Base-by-base conservation (phyloP, 108 stramenopile genomes). In the Cylindrotheca fusiformis region DNA sequence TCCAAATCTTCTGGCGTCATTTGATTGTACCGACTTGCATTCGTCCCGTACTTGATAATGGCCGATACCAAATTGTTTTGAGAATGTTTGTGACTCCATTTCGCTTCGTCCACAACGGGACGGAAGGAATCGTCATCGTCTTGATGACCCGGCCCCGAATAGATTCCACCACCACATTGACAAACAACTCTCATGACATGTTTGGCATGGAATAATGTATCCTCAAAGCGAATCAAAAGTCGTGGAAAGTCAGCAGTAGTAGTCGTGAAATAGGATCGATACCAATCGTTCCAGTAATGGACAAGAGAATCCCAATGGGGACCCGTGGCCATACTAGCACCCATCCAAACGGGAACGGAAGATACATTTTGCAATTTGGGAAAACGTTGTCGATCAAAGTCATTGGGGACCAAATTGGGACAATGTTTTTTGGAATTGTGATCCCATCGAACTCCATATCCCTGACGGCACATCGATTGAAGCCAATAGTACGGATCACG, bases 401-500 rank as follows among this genome's bases (percentile, higher is more conserved):
- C 69, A 41, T 71, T 72, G 46, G 87, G 83, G 23, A 90, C 75
- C 44, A 91, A 59, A 63, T 91, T 86, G 21, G 90, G 90, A 74
- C 90, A 91, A 29, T 77, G 77, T 33, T 76, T 46, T 10, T 63
- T 48, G 8, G 72, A 36, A 26, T 60, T 49, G 44, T 81, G 78
- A 44, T 47, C 55, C 86, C 91, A 92, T 19, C 67, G 65, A 3
- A 81, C 91, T 18, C 72, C 78, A 63, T 92, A 92, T 1, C 67
- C 71, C 54, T 84, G 73, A 60, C 58, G 55, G 55, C 91, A 92
- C 91, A 92, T 92, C 32, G 69, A 69, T 24, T 58, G 65, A 84
- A 89, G 84, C 91, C 91, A 92, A 52, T 75, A 72, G 48, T 71
- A 89, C 0, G 91, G 91, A 79, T 92, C 84, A 4, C 83, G 49